Evolutionary conservation across 305 asterid species (phyloP).

Genomic region (Coffea humblotiana): DNA sequence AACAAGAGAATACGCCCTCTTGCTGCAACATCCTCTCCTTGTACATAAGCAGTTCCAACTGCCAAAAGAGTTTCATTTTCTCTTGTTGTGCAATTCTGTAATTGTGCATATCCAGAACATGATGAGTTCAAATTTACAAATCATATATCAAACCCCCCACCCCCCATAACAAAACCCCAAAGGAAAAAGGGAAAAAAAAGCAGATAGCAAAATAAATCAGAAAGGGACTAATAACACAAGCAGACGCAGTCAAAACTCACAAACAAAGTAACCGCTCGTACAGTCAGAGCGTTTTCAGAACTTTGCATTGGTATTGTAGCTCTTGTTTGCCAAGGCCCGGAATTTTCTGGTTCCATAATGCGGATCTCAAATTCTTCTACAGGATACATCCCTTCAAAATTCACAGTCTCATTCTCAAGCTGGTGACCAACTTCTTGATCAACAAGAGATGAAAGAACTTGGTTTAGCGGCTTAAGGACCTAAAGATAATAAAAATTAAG

Average conservation of each 20-base stretch:
- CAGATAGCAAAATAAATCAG: conserved; percentile 13
- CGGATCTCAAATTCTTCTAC: conserved; percentile 95
- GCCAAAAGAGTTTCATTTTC: conserved; percentile 90
- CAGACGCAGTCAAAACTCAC: conserved; percentile 53
- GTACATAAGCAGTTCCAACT: conserved; percentile 94
- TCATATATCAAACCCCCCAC: conserved; percentile 1
- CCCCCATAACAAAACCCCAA: background rate
- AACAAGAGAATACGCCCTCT: conserved; percentile 91
- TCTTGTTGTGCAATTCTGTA: conserved; percentile 76
- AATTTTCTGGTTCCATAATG: conserved; percentile 84
- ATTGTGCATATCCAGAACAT: conserved; percentile 21
- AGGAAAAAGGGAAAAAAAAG: background rate
- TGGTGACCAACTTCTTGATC: conserved; percentile 96
- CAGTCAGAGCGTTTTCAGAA: conserved; percentile 93
- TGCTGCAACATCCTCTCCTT: conserved; percentile 99
- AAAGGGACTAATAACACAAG: conserved; percentile 6
- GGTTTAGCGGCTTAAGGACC: conserved; percentile 89
- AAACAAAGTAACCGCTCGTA: conserved; percentile 78
- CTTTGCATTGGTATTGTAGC: conserved; percentile 89
- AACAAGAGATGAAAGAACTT: conserved; percentile 80
- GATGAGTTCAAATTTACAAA: conserved; percentile 9
- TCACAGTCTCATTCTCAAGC: conserved; percentile 67
- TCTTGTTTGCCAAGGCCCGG: conserved; percentile 88
- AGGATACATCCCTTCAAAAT: conserved; percentile 75
- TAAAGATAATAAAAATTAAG: conserved; percentile 21